Evolutionary conservation across 2,329 filamentous ascomycete genomes (phyloP).

Genomic region (Esteya vermicola): DNA sequence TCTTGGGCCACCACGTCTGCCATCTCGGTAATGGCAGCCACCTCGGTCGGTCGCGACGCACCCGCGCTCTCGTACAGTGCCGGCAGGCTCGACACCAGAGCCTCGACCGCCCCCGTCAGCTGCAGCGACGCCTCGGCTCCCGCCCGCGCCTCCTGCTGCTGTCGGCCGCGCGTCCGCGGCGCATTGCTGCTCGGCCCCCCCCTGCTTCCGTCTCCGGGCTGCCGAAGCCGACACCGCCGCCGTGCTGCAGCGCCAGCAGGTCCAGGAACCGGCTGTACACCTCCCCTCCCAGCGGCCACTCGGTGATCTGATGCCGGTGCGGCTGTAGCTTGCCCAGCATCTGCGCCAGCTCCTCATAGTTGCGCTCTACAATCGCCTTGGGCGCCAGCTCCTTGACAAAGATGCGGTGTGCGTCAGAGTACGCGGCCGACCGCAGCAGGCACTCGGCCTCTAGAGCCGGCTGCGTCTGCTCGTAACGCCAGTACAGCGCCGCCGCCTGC

Average conservation of each 20-base stretch:
- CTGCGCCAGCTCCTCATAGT: slow-evolving; percentile 42
- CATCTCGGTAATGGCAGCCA: slow-evolving; percentile 73
- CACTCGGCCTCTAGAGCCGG: slow-evolving; percentile 60
- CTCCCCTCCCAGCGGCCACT: slow-evolving; percentile 68
- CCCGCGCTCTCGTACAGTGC: slow-evolving; percentile 32
- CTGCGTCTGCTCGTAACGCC: slow-evolving; percentile 58
- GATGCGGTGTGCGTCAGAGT: slow-evolving; percentile 70
- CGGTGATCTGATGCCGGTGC: slow-evolving; percentile 45
- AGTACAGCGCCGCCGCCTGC: slow-evolving; percentile 72
- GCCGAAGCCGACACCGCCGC: slow-evolving; percentile 9
- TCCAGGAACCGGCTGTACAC: slow-evolving; percentile 56
- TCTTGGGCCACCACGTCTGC: slow-evolving; percentile 56
- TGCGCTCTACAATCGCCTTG: slow-evolving; percentile 63
- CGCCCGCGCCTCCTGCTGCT: slow-evolving; percentile 9
- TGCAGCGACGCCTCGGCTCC: slow-evolving; percentile 16
- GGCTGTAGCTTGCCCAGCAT: slow-evolving; percentile 60
- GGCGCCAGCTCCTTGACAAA: slow-evolving; percentile 73
- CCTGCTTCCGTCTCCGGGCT: slow-evolving; percentile 11
- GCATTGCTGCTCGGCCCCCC: slow-evolving; percentile 19
- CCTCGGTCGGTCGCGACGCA: slow-evolving; percentile 32
- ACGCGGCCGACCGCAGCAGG: slow-evolving; percentile 63
- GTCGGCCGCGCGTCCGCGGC: slow-evolving; percentile 8
- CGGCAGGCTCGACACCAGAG: slow-evolving; percentile 40
- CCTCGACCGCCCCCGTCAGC: slow-evolving; percentile 31
- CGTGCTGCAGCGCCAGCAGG: slow-evolving; percentile 28